phyloP scores from a whole-genome alignment of 2,329 filamentous ascomycete species.

The Calonectria ilicicola region DNA sequence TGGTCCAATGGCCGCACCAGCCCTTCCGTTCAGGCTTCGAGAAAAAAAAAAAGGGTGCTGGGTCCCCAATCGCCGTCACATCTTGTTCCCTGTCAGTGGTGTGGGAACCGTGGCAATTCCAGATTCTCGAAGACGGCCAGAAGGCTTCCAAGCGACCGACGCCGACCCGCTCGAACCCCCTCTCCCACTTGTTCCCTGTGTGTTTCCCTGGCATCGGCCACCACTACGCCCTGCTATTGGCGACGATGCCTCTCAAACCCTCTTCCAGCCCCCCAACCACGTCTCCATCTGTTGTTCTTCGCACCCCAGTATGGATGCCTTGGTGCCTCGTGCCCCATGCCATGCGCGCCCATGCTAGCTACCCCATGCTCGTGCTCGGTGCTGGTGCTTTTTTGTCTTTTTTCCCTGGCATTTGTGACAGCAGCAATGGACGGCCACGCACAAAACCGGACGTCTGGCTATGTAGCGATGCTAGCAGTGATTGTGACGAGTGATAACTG shows the following conservation, averaged over 20 bases:
- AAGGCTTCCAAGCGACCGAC: conserved; percentile 40
- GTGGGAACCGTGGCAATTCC: conserved; percentile 36
- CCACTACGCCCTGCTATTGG: background rate
- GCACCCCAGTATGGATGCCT: conserved; percentile 10
- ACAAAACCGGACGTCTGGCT: background rate
- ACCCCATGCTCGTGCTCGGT: conserved; percentile 11
- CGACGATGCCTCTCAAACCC: conserved; percentile 1
- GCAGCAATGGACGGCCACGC: background rate
- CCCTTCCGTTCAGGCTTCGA: conserved; percentile 42
- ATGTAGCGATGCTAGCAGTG: background rate
- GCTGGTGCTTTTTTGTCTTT: background rate
- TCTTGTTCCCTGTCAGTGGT: conserved; percentile 32
- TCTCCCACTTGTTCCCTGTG: conserved; percentile 9
- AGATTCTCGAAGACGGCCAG: conserved; percentile 45
- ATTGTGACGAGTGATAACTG: background rate
- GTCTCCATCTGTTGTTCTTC: background rate
- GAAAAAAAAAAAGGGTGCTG: conserved; percentile 36
- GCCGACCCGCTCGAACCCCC: conserved; percentile 29
- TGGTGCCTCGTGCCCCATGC: conserved; percentile 19
- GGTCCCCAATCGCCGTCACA: conserved; percentile 32
- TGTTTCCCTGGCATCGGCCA: background rate
- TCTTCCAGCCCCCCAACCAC: conserved; percentile 8
- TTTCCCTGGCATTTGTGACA: background rate
- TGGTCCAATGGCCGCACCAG: conserved; percentile 12
- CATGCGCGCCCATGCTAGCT: conserved; percentile 6